Conservation (phyloP, 441 rosid species). For the Capsella rubella region DNA sequence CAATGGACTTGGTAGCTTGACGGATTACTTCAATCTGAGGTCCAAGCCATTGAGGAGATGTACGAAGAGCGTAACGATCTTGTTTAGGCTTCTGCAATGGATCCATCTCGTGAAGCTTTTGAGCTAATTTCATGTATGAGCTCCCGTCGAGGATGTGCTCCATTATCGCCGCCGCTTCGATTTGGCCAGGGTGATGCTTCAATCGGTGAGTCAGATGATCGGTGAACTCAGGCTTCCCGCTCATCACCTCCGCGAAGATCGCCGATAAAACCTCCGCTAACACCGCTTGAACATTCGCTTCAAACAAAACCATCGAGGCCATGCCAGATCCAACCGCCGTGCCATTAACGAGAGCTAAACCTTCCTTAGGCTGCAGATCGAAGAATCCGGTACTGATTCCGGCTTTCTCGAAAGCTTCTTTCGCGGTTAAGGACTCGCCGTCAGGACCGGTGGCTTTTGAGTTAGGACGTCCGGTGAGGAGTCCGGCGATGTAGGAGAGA, state of each 20-base stretch:
- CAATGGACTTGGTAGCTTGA: conserved; percentile 54
- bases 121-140: conserved; percentile 57
- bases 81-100: conserved; percentile 62
- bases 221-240: conserved; percentile 62
- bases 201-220: conserved; percentile 54
- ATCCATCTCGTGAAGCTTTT: conserved; percentile 53
- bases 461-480: conserved; percentile 46
- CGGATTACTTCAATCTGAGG: conserved; percentile 63
- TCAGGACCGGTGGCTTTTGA: conserved; percentile 45
- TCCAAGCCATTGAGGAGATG: conserved; percentile 67
- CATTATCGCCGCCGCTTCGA: conserved; percentile 53
- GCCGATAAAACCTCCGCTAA: conserved; percentile 61
- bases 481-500: conserved; percentile 47
- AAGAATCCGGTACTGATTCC: conserved; percentile 45
- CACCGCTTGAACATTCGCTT: conserved; percentile 57
- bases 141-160: conserved; percentile 56
- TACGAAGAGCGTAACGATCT: conserved; percentile 60
- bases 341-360: conserved; percentile 54
- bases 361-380: conserved; percentile 53
- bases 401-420: conserved; percentile 37
- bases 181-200: conserved; percentile 61
- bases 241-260: conserved; percentile 68
- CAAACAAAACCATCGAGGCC: conserved; percentile 55
- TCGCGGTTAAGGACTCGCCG: conserved; percentile 33
- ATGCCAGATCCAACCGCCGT: conserved; percentile 61